Percentiles rank a stretch among this genome's conserved stretches.
Evolutionary conservation across 441 rosid genomes (phyloP).

Genomic region (Biscutella laevigata): DNA sequence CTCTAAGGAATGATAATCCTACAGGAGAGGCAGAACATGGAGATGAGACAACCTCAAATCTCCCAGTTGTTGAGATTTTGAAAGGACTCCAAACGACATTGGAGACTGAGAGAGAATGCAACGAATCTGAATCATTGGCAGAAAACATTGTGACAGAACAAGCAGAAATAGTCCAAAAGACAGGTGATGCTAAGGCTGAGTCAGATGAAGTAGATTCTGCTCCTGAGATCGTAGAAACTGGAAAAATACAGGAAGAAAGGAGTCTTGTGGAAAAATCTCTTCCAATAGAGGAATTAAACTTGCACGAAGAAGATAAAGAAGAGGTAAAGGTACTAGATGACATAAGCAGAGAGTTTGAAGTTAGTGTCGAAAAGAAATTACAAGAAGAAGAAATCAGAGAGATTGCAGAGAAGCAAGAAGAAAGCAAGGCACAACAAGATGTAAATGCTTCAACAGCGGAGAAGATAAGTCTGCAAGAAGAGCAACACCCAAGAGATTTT

Average conservation of each 20-base stretch:
- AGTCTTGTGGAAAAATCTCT: not conserved
- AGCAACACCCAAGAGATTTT: constrained; percentile 7
- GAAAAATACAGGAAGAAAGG: not conserved
- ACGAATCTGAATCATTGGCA: not conserved
- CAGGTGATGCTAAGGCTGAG: not conserved
- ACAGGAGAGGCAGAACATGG: constrained; percentile 13
- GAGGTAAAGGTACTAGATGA: constrained; percentile 4
- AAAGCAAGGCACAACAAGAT: constrained; percentile 2
- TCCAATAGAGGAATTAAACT: not conserved
- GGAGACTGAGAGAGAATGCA: constrained; percentile 9
- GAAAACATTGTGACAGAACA: not conserved
- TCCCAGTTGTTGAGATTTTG: constrained; percentile 25
- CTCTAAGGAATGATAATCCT: not conserved
- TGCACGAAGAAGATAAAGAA: constrained; percentile 14
- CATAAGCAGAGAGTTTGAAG: not conserved
- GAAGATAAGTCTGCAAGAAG: constrained; percentile 13
- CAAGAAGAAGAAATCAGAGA: constrained; percentile 5
- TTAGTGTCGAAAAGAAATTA: not conserved
- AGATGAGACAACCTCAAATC: constrained; percentile 22
- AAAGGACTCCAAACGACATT: constrained; percentile 17
- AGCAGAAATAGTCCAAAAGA: not conserved
- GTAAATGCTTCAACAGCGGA: not conserved
- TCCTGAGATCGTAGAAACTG: constrained; percentile 5
- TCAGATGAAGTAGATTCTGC: not conserved
- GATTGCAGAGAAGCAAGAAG: constrained; percentile 11